phyloP scores from a whole-genome alignment of 2,329 filamentous ascomycete genomes.

The Claviceps paspali region DNA sequence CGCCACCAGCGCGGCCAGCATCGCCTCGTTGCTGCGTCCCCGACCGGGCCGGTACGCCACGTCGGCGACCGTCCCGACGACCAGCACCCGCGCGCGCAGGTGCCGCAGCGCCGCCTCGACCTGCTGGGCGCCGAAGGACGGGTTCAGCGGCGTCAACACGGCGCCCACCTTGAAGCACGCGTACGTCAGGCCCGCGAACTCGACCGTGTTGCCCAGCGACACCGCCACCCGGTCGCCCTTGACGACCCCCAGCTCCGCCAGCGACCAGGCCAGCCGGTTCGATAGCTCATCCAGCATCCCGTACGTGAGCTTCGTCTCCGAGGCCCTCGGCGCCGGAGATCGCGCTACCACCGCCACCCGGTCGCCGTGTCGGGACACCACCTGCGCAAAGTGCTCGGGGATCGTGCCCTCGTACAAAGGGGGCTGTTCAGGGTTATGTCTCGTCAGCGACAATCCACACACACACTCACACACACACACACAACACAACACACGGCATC shows the following conservation, averaged over 20 bases:
- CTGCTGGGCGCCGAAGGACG: constrained; percentile 69
- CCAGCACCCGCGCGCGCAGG: constrained; percentile 54
- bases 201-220: constrained; percentile 69
- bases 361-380: constrained; percentile 51
- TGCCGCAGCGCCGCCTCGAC: constrained; percentile 65
- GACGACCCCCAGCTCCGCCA: constrained; percentile 54
- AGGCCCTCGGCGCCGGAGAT: constrained; percentile 24
- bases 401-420: constrained; percentile 53
- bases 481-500: background rate
- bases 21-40: constrained; percentile 35
- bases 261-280: constrained; percentile 57
- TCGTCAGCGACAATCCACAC: background rate
- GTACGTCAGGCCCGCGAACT: constrained; percentile 76
- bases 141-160: constrained; percentile 84
- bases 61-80: constrained; percentile 81
- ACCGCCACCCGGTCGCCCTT: constrained; percentile 80
- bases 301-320: constrained; percentile 57
- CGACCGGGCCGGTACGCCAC: constrained; percentile 48
- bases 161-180: constrained; percentile 90
- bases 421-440: constrained; percentile 31
- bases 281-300: constrained; percentile 58
- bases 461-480: background rate
- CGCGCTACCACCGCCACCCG: constrained; percentile 41
- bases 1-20: too few relatives aligned
- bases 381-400: constrained; percentile 52